Evolutionary conservation across 208 protist genomes (phyloP), one percentile per base, ranked within the genome.

Genomic region (Lotmaria passim): DNA sequence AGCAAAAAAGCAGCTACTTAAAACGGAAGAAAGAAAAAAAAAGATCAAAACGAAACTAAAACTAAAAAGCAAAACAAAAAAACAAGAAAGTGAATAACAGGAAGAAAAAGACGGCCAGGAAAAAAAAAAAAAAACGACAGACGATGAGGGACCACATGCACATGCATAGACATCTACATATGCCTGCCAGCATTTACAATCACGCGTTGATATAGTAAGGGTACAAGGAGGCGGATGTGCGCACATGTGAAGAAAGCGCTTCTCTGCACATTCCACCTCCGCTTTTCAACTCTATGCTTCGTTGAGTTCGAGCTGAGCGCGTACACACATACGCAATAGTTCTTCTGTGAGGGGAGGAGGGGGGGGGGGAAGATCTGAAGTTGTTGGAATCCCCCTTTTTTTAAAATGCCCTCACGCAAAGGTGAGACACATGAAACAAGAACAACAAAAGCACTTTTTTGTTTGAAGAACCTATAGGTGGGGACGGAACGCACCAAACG

Each of bases 131-230:
- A 58, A 28, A 3, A 19, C 41, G 11, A 17, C 41, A 46, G 15
- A 19, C 41, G 15, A 46, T 46, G 41, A 3, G 41, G 41, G n/a
- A 46, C 41, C 41, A 46, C 41, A 46, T 3, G 11, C 15, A 46
- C 41, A 46, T 15, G n/a, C 41, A 73, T 67, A 65, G 10, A 48
- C 43, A 63, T 63, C n/a, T 48, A 63, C 28, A 55, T 68, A 68
- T 68, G n/a, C n/a, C n/a, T n/a, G n/a, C n/a, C n/a, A n/a, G n/a
- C n/a, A n/a, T n/a, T n/a, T n/a, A n/a, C n/a, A n/a, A n/a, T n/a
- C n/a, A n/a, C n/a, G n/a, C n/a, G n/a, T n/a, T n/a, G n/a, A 51
- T 59, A 56, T 60, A 33, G 33, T 69, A 46, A 17, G 33, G 21
- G 30, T 39, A 36, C 51, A 41, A 57, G 17, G 31, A 55, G 12